Conservation (phyloP, 2,329 filamentous ascomycete species). For the Bipolaris zeicola region DNA sequence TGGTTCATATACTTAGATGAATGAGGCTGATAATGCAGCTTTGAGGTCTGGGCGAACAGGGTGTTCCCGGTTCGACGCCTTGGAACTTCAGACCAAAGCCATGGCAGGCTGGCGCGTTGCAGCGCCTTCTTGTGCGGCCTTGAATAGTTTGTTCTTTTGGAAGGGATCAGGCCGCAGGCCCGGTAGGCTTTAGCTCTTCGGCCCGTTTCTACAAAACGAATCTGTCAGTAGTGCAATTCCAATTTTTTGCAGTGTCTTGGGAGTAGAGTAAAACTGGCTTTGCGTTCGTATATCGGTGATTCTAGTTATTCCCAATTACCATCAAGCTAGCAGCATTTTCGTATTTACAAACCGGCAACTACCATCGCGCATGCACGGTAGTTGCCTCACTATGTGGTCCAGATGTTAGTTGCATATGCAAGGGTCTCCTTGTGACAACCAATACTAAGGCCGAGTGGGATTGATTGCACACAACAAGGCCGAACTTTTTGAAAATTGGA, state of each 20-base stretch:
- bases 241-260: background rate
- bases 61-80: too few relatives aligned
- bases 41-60: too few relatives aligned
- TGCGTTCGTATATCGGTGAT: background rate
- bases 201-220: background rate
- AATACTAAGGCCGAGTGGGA: slow-evolving; percentile 4
- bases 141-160: too few relatives aligned
- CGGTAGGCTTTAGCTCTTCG: too few relatives aligned
- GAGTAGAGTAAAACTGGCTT: background rate
- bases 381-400: background rate
- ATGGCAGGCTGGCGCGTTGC: too few relatives aligned
- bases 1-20: too few relatives aligned
- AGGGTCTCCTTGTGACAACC: background rate
- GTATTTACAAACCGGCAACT: background rate
- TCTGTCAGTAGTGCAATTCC: background rate
- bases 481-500: background rate
- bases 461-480: background rate
- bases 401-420: background rate
- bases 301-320: background rate
- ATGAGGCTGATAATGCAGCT: too few relatives aligned
- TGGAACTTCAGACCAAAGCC: too few relatives aligned
- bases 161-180: too few relatives aligned
- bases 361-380: background rate
- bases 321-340: background rate
- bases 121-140: too few relatives aligned